These are phyloP conservation scores for Periconia macrospinosa DNA, from an alignment of 2,329 filamentous ascomycete species.

Conservation along the genomic window DNA sequence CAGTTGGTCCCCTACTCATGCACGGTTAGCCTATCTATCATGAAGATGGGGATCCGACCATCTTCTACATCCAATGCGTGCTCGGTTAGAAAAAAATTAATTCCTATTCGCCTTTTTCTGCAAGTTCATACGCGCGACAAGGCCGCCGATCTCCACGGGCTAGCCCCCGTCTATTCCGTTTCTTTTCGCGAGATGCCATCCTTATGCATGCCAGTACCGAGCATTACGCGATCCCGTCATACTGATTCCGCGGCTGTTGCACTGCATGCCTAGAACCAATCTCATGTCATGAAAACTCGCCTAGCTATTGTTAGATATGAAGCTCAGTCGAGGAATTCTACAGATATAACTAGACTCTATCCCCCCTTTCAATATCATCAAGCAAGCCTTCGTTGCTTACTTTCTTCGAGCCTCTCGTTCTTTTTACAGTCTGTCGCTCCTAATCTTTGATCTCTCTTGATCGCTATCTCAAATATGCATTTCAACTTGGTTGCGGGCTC, in stretches of 20 bases:
- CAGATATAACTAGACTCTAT: background rate
- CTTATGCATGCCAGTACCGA: background rate
- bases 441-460: background rate
- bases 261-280: background rate
- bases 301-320: background rate
- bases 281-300: background rate
- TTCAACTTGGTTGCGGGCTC: slow-evolving; percentile 8
- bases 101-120: background rate
- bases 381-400: background rate
- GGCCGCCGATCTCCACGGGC: background rate
- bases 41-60: slow-evolving; percentile 11
- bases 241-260: slow-evolving; percentile 7
- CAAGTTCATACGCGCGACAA: background rate
- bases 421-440: background rate
- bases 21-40: background rate
- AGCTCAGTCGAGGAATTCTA: background rate
- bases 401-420: background rate
- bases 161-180: background rate
- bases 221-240: background rate
- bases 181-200: background rate
- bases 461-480: slow-evolving; percentile 13
- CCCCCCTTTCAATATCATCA: background rate
- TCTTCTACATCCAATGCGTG: too few species aligned
- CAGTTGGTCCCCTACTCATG: slow-evolving; percentile 3
- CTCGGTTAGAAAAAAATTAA: background rate